Percentiles rank a stretch among this genome's conserved stretches.
Evolutionary conservation across 164 flowering plant species (phyloP).

Genomic region (Aristolochia fimbriata): DNA sequence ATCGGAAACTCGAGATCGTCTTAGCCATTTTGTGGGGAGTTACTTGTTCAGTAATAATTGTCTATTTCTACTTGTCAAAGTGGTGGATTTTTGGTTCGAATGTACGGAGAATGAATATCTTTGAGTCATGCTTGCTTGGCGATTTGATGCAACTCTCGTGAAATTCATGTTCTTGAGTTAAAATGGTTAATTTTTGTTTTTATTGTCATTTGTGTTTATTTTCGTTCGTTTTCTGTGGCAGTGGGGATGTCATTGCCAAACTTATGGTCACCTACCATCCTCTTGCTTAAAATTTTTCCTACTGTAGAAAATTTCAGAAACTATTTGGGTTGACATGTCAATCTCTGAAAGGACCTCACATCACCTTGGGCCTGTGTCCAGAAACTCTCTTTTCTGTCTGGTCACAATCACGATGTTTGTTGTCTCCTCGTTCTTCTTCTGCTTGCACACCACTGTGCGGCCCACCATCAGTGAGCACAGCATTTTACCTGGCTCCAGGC

Average conservation of each 20-base stretch:
- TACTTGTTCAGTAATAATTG: too few species aligned
- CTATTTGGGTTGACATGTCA: constrained; percentile 23
- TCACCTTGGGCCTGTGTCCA: constrained; percentile 27
- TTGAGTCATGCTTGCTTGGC: too few species aligned
- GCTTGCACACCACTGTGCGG: constrained; percentile 40
- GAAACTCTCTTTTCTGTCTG: constrained; percentile 35
- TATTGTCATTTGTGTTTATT: too few species aligned
- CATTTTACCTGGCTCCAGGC: constrained; percentile 28
- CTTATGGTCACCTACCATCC: background rate
- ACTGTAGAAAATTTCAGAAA: background rate
- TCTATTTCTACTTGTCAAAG: too few species aligned
- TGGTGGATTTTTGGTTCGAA: background rate
- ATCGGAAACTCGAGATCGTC: too few species aligned
- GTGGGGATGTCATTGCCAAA: background rate
- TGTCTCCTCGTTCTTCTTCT: constrained; percentile 59
- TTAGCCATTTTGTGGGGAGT: too few species aligned
- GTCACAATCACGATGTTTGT: constrained; percentile 35
- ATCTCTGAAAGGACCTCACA: constrained; percentile 25
- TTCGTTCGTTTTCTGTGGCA: background rate
- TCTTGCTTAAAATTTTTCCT: background rate
- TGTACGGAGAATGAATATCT: background rate
- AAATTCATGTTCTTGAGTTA: too few species aligned
- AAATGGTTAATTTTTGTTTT: too few species aligned
- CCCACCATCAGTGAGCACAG: constrained; percentile 29
- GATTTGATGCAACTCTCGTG: too few species aligned